Evolutionary conservation across 768 basidiomycete genomes (phyloP), one percentile per base, ranked within the genome.

Genomic region (Hebeloma cylindrosporum): DNA sequence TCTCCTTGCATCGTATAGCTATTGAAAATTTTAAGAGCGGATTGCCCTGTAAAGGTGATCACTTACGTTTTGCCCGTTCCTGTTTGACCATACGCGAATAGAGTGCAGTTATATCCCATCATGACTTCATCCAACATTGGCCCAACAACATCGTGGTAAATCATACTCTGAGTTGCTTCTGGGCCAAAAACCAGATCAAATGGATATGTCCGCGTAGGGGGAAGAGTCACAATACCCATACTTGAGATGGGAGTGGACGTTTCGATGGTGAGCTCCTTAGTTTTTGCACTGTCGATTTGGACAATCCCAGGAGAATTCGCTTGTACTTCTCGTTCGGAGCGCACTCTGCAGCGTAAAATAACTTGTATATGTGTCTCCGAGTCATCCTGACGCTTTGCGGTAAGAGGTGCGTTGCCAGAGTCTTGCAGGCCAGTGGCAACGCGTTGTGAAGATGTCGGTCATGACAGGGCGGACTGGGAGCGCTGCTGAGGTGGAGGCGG

Each of bases 1-100:
- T 99, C 93, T 11, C 96, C 96, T 67, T 97, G 93, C 96, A 98
- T 99, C 3, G 96, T 99, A 60, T 93, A 88, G 32, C 85, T 89
- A 41, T 11, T 26, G 17, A 23, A 54, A 28, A 9, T 18, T 28
- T 37, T 18, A 40, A 52, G 17, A 37, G 27, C 31, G 40, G 23
- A 44, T 17, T 29, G 38, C 37, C n/a, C n/a, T n/a, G 13, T 33
- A 30, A 1, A 40, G 35, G 13, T 20, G 34, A 7, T 11, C 3
- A 72, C 90, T 56, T 62, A 96, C 92, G 96, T 98, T 71, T 99
- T 99, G 16, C 96, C 96, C 0, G 96, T 97, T 1, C 96, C 96
- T 0, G 96, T 98, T 65, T 98, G 96, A 2, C 96, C 96, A 61
- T 99, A 99, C 3, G 94, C 94, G 66, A 98, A 97, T 16, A 99